Percentiles rank a stretch among this genome's conserved stretches.
Evolutionary conservation across 1,139 yeast species (phyloP).

Genomic region (Hanseniaspora sp.): DNA sequence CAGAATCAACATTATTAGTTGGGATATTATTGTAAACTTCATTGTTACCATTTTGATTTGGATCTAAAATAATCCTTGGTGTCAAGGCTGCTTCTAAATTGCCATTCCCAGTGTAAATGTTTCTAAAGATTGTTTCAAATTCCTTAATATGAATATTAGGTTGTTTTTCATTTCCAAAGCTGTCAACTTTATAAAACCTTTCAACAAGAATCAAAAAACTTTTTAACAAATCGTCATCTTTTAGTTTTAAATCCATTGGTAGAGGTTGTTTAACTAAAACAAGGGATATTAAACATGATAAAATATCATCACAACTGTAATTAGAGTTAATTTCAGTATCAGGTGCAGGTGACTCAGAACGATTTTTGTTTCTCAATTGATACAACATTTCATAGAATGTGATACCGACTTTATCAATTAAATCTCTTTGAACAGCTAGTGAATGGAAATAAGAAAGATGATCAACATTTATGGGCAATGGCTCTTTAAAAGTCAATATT

Average conservation of each 20-base stretch:
- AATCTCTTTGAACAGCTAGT: slow-evolving; percentile 11
- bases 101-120: slow-evolving; percentile 4
- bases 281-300: slow-evolving; percentile 11
- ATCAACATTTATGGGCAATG: not conserved
- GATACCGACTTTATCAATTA: slow-evolving; percentile 12
- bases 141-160: slow-evolving; percentile 14
- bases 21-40: not conserved
- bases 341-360: not conserved
- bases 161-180: slow-evolving; percentile 10
- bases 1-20: not conserved
- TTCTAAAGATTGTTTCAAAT: slow-evolving; percentile 14
- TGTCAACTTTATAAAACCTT: slow-evolving; percentile 13
- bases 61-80: not conserved
- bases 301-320: slow-evolving; percentile 7
- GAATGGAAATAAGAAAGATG: slow-evolving; percentile 13
- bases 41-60: not conserved
- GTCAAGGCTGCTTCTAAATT: slow-evolving; percentile 8
- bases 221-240: not conserved
- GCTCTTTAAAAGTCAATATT: not conserved
- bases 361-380: not conserved
- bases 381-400: slow-evolving; percentile 13
- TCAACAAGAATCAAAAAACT: slow-evolving; percentile 6
- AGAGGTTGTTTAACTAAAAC: not conserved
- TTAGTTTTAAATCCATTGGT: slow-evolving; percentile 5
- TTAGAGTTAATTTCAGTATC: not conserved